Base-by-base conservation (phyloP, 352 stramenopile genomes). In the Phytophthora europaea region DNA sequence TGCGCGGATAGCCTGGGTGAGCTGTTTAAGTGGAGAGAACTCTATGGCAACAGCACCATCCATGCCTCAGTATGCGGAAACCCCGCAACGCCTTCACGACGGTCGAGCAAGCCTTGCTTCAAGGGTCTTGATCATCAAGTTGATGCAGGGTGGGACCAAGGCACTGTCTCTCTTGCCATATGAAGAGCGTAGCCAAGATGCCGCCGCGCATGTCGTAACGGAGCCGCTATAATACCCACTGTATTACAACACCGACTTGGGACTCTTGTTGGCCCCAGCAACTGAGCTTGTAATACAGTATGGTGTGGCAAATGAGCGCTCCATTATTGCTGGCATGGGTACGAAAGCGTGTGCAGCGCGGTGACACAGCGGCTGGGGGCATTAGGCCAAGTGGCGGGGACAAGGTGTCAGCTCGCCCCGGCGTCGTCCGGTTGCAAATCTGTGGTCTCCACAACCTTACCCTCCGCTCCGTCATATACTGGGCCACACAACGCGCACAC, bases 31-130 rank as follows among this genome's bases (percentile, higher is more conserved):
- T 12, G 18, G 45, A 61, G 51, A 45, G 16, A 77, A 28, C 70
- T 77, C 70, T 77, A 77, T 77, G 65, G 70, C 70, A 73, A 60
- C 16, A 34, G 48, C 63, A 73, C 45, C 57, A 40, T 76, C 55
- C 68, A 61, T 55, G 22, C 47, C 47, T 10, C 7, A 51, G n/a
- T 43, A 65, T 16, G 36, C 10, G 13, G 36, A 12, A 43, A 31
- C 3, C 28, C 36, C 36, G 36, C 36, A 15, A 43, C 36, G 43
- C 18, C 43, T 51, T 51, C 16, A 51, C 43, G 38, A 45, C 4
- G 38, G 38, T n/a, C 34, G 34, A 40, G 34, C 34, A 16, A 6
- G 34, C 13, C 34, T 40, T 16, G 9, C 34, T 40, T 16, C 34
- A 40, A 40, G 34, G 28, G 28, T 31, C 28, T 31, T 31, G 26